Evolutionary conservation across 371 early-diverging fungal species (phyloP).

Genomic region (Syncephalastrum contaminatum): DNA sequence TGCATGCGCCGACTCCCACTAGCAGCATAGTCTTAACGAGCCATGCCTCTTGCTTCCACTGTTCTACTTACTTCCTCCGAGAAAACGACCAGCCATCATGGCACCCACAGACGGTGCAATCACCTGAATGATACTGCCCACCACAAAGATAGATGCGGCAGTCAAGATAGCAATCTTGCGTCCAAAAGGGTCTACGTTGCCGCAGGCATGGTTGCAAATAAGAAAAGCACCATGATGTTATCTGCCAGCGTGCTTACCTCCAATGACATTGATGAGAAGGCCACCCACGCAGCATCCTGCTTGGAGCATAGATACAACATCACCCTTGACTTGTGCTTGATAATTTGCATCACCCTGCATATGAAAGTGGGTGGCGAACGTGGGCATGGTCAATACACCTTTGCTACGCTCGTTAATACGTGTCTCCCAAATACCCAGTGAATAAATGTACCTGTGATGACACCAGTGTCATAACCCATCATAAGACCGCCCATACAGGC

Average conservation of each 20-base stretch:
- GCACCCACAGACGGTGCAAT: conserved; percentile 32
- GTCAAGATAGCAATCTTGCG: conserved; percentile 39
- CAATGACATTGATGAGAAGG: conserved; percentile 38
- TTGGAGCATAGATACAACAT: conserved; percentile 41
- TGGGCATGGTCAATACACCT: conserved; percentile 47
- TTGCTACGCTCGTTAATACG: neutral
- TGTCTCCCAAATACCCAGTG: neutral
- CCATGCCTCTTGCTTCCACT: neutral
- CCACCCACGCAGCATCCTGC: conserved; percentile 47
- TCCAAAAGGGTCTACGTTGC: conserved; percentile 37
- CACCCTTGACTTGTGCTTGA: conserved; percentile 36
- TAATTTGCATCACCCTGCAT: conserved; percentile 20
- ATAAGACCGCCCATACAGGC: conserved; percentile 49
- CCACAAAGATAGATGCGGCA: conserved; percentile 26
- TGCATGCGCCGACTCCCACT: conserved; percentile 47
- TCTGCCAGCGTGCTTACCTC: conserved; percentile 22
- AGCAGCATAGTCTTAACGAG: neutral
- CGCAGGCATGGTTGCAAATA: too few species aligned
- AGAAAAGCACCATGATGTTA: neutral
- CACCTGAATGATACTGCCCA: conserved; percentile 39
- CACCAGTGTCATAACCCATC: conserved; percentile 51
- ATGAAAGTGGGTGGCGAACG: conserved; percentile 36
- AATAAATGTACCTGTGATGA: conserved; percentile 11
- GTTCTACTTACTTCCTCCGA: conserved; percentile 37
- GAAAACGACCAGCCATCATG: conserved; percentile 46